A percentile compares a stretch with the other conserved stretches of the same genome.
phyloP scores from a whole-genome alignment of 2,329 filamentous ascomycete species.

The Phialocephala subalpina region DNA sequence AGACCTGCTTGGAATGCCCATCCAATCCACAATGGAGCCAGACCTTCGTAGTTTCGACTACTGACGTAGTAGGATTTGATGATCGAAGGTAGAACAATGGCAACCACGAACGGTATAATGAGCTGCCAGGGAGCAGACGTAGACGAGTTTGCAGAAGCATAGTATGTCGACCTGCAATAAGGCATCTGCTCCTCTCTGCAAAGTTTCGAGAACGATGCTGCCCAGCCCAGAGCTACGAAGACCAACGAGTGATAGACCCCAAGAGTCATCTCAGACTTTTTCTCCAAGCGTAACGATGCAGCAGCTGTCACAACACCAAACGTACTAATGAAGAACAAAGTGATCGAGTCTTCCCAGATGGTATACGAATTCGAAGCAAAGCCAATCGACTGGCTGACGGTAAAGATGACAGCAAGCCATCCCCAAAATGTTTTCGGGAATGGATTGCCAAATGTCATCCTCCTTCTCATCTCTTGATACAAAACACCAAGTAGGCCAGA shows the following conservation, averaged over 20 bases:
- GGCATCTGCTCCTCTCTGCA: constrained; percentile 99
- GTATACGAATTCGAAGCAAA: constrained; percentile 99
- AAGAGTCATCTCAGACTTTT: constrained; percentile 72
- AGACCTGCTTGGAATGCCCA: constrained; percentile 80
- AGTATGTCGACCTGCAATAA: constrained; percentile 94
- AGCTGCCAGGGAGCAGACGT: constrained; percentile 94
- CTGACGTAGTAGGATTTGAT: constrained; percentile 81
- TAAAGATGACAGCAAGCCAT: constrained; percentile 84
- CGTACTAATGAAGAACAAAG: constrained; percentile 88
- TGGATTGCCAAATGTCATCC: constrained; percentile 53
- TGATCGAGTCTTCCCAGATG: constrained; percentile 97
- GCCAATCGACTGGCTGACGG: constrained; percentile 86
- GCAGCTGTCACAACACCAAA: constrained; percentile 82
- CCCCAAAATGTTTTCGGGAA: constrained; percentile 84
- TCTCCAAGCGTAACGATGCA: constrained; percentile 77
- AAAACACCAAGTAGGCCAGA: constrained; percentile 47
- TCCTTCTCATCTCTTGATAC: constrained; percentile 44
- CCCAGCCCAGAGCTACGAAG: constrained; percentile 80
- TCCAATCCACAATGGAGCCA: constrained; percentile 85
- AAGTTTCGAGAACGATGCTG: constrained; percentile 88
- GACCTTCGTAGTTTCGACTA: constrained; percentile 88
- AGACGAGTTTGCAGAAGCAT: constrained; percentile 88
- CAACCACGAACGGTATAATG: constrained; percentile 77
- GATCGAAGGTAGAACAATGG: constrained; percentile 74
- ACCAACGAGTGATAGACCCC: constrained; percentile 85